These are phyloP conservation scores for Rubroboletus satanas DNA, from an alignment of 768 basidiomycete genomes.

Conservation along the genomic window DNA sequence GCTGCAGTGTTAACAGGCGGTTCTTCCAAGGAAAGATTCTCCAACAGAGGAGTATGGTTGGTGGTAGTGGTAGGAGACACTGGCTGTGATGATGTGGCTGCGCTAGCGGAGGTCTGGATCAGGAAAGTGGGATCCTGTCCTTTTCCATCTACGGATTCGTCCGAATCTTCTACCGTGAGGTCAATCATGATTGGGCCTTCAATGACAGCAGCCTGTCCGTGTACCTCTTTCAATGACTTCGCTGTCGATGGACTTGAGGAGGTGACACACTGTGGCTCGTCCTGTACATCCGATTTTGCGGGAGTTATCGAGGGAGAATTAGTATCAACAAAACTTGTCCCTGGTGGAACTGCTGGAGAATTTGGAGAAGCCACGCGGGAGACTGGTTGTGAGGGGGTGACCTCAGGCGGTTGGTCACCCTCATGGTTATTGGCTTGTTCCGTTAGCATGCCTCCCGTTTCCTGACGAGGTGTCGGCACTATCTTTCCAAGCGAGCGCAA, in stretches of 20 bases:
- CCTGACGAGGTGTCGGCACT: conserved; percentile 5
- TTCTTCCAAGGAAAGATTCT: conserved; percentile 24
- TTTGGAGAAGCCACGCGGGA: not conserved
- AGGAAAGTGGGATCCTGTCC: conserved; percentile 8
- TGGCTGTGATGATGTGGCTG: conserved; percentile 5
- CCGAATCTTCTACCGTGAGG: conserved; percentile 25
- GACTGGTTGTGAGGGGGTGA: not conserved
- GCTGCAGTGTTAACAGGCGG: not conserved
- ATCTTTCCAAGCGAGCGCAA: conserved; percentile 45
- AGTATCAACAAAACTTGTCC: not conserved
- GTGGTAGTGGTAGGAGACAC: conserved; percentile 8
- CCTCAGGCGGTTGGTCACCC: not conserved
- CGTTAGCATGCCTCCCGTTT: not conserved
- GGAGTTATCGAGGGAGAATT: not conserved
- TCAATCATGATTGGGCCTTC: conserved; percentile 26
- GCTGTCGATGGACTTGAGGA: not conserved
- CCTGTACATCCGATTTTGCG: not conserved
- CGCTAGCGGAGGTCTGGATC: conserved; percentile 2
- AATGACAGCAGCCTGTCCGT: not conserved
- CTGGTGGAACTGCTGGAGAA: not conserved
- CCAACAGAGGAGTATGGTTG: conserved; percentile 18
- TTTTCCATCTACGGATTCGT: conserved; percentile 15
- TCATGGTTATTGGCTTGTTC: not conserved
- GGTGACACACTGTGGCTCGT: not conserved
- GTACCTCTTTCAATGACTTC: not conserved